Evolutionary conservation across 768 basidiomycete species (phyloP), one percentile per base, ranked within the genome.

Genomic region (Stropharia rugosoannulata): DNA sequence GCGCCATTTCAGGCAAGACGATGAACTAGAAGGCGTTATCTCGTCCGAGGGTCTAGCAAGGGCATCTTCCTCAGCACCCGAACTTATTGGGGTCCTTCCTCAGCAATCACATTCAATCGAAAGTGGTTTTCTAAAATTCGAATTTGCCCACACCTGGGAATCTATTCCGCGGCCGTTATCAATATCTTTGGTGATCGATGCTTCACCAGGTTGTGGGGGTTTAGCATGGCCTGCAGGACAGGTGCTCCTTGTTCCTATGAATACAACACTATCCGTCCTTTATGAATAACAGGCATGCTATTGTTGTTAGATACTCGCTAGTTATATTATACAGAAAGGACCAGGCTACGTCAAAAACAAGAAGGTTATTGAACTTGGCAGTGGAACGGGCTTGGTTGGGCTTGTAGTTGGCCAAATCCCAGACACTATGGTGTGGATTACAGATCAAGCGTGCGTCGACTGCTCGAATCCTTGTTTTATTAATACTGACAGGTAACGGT

Each of bases 341-440:
- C 64, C 73, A 2, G 60, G 61, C 3, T 80, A 77, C 46, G 72
- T 95, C 27, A 57, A 71, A 25, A 79, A 79, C 45, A 84, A 79
- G 68, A 80, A 66, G 29, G 73, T 95, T 11, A 67, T 97, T 15
- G 95, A 98, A 66, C 80, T 98, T 2, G 95, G 95, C 4, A 89
- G 89, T 60, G 95, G 95, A 1, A 98, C 95, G 3, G 95, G 95
- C 15, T 78, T 98, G 19, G 93, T 96, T n/a, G 94, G 94, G 8
- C 80, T 98, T 25, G 85, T 89, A 5, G 87, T 88, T 2, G 93
- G 80, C 5, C 75, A 80, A 47, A 79, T 95, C 15, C 85, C 86
- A 41, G 79, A 77, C 10, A 63, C 63, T 3, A 73, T 71, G n/a
- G 85, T 90, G 22, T 88, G 82, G 73, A 87, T 94, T 61, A 97